Evolutionary conservation across 768 basidiomycete genomes (phyloP), one percentile per base, ranked within the genome.

Genomic region (Kondoa subrosea): DNA sequence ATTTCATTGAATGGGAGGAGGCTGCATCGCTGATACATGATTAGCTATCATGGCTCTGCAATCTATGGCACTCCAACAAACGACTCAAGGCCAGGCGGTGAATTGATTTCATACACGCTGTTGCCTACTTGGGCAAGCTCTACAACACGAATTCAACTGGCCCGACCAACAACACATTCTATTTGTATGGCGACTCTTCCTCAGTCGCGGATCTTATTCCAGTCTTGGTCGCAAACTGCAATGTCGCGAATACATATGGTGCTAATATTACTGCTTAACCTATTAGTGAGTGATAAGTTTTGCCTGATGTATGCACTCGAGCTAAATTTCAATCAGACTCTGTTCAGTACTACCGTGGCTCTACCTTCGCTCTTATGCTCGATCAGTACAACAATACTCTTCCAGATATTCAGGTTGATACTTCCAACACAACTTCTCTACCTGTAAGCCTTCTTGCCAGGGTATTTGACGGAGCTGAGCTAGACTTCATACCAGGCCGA

Each of bases 341-440:
- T 21, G 66, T 67, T 17, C 57, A 67, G 56, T 68, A 67, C 62
- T 70, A 70, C 40, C 57, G 69, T 30, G 69, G 56, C 61, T 64
- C 50, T 57, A 40, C 66, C 3, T 70, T 70, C 59, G 34, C 32
- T 1, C 66, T 70, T 56, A 27, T 56, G 25, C 62, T 70, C 0
- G 34, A 70, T 15, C 66, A 67, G 1, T 70, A 70, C 62, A 70
- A 70, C 61, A 70, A 67, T 57, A 29, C 67, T 14, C 34, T 70
- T n/a, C 69, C 69, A 17, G 16, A 63, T 31, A 67, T 70, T 63
- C 25, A 70, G 31, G 67, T 33, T 16, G 31, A 50, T 25, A n/a
- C 64, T n/a, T 27, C 57, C 26, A 34, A 60, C 56, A 26, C 66
- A 21, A 3, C 61, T 8, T 21, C 61, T 12, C n/a, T 63, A n/a